Evolutionary conservation across 768 basidiomycete species (phyloP).

Genomic region (Lactarius akahatsu): DNA sequence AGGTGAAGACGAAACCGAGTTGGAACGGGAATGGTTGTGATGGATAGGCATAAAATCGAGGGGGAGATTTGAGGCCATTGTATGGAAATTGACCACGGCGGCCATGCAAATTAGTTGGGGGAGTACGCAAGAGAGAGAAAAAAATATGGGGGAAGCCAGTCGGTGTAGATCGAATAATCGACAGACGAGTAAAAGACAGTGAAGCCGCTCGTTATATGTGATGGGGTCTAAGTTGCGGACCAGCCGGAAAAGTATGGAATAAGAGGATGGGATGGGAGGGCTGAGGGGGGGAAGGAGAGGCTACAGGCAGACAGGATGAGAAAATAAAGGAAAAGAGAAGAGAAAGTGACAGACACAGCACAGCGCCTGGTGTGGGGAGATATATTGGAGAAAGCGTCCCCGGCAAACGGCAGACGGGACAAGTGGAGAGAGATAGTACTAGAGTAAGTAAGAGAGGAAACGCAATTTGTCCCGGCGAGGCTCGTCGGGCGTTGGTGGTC

Average conservation of each 20-base stretch:
- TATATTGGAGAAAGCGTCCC: constrained; percentile 28
- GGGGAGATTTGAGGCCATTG: constrained; percentile 59
- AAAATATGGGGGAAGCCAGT: constrained; percentile 14
- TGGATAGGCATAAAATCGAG: constrained; percentile 69
- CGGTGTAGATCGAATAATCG: constrained; percentile 22
- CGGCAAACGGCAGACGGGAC: constrained; percentile 22
- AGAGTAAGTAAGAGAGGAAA: constrained; percentile 22
- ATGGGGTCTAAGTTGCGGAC: constrained; percentile 44
- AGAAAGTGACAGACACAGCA: constrained; percentile 9
- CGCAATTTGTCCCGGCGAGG: constrained; percentile 30
- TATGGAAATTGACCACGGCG: constrained; percentile 32
- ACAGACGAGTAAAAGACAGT: constrained; percentile 28
- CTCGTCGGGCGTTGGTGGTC: constrained; percentile 48
- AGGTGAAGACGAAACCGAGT: constrained; percentile 75
- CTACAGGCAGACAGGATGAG: constrained; percentile 15
- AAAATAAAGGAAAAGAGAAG: constrained; percentile 30
- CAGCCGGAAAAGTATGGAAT: constrained; percentile 47
- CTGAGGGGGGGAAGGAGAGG: constrained; percentile 32
- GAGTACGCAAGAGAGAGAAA: constrained; percentile 20
- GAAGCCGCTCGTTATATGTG: constrained; percentile 16
- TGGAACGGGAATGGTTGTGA: constrained; percentile 70
- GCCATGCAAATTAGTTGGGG: constrained; percentile 31
- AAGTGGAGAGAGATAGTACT: constrained; percentile 20
- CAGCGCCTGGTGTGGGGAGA: constrained; percentile 25
- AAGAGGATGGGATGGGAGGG: constrained; percentile 27